phyloP scores from a whole-genome alignment of 371 early-diverging fungal genomes.

The Parasitella parasitica region DNA sequence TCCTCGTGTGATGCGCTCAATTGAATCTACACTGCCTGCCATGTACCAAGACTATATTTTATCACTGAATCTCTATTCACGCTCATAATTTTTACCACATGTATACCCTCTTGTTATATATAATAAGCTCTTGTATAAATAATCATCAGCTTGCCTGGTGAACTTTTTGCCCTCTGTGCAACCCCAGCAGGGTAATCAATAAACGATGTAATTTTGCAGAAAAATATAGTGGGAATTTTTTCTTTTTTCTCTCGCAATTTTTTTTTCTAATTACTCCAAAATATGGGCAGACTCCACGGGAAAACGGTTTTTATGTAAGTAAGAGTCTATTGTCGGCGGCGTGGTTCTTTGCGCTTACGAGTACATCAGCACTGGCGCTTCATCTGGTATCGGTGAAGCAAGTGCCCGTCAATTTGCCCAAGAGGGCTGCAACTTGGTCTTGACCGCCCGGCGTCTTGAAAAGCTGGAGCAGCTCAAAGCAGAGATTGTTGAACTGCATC shows the following conservation, averaged over 20 bases:
- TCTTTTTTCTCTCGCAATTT: background rate
- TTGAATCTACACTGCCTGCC: background rate
- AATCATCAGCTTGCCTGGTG: background rate
- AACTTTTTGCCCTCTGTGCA: background rate
- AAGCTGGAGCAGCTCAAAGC: constrained; percentile 60
- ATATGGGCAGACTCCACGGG: constrained; percentile 50
- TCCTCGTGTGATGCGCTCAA: background rate
- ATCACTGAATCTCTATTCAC: background rate
- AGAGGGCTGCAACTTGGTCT: constrained; percentile 75
- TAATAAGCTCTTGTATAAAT: background rate
- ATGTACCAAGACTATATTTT: background rate
- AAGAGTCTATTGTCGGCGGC: too few relatives aligned
- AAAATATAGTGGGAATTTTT: constrained; percentile 1
- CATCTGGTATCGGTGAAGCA: constrained; percentile 88
- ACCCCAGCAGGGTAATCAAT: too few relatives aligned
- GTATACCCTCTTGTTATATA: background rate
- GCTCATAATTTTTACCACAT: background rate
- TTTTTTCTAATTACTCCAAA: background rate
- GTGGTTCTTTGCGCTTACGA: too few relatives aligned
- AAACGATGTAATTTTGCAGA: too few relatives aligned
- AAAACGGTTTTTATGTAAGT: constrained; percentile 59
- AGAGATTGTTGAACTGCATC: constrained; percentile 52
- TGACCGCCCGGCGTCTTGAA: constrained; percentile 81
- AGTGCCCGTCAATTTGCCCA: constrained; percentile 86
- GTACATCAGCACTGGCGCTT: constrained; percentile 86